Conservation (phyloP, 2,329 filamentous ascomycete genomes). For the Neonectria hederae region DNA sequence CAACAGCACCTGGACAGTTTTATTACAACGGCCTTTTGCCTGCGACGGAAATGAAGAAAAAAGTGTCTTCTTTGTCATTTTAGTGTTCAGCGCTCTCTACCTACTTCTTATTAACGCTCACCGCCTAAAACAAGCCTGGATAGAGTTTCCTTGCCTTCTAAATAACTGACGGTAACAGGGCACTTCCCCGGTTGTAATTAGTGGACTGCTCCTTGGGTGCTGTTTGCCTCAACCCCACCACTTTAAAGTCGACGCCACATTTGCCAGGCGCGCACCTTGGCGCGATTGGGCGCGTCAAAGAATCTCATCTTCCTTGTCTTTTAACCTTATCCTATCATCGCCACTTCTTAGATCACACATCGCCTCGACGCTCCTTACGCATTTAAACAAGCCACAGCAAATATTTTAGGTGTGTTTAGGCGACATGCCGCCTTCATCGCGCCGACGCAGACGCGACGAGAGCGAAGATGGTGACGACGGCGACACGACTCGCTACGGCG, state of each 20-base stretch:
- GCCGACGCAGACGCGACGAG: constrained; percentile 56
- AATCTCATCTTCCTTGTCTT: constrained; percentile 8
- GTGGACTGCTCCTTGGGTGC: not conserved
- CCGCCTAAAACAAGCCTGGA: not conserved
- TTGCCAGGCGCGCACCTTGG: constrained; percentile 31
- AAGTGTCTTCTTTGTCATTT: not conserved
- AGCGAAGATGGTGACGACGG: constrained; percentile 53
- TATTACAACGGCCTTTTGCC: not conserved
- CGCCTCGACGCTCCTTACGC: not conserved
- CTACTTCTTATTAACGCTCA: not conserved
- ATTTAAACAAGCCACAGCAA: not conserved
- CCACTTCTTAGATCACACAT: constrained; percentile 1
- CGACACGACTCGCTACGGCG: constrained; percentile 35
- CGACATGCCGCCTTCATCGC: constrained; percentile 45
- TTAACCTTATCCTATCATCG: not conserved
- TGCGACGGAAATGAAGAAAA: not conserved
- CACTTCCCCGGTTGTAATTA: not conserved
- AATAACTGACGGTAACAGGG: not conserved
- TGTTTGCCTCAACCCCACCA: constrained; percentile 32
- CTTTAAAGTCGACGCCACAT: constrained; percentile 36
- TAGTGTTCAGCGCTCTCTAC: not conserved
- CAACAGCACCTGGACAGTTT: not conserved
- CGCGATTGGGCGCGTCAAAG: constrained; percentile 36
- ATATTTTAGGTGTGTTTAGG: not conserved
- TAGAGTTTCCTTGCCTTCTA: not conserved